Evolutionary conservation across 2,329 filamentous ascomycete genomes (phyloP), one percentile per base, ranked within the genome.

Genomic region (Sporothrix variecibatus): DNA sequence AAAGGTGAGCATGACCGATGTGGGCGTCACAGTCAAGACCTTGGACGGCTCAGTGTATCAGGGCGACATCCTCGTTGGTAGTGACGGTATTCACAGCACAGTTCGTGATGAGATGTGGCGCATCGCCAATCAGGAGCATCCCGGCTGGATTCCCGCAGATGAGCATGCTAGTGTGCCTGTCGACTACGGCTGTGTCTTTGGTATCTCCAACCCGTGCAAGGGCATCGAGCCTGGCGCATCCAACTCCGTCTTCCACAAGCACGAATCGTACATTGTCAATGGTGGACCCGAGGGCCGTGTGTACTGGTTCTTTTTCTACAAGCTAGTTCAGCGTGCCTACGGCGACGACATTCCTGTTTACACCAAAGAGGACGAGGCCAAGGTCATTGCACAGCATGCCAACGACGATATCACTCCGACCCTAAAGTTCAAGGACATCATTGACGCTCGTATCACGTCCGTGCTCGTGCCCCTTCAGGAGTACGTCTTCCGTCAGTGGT

Each of bases 11-110:
- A 75, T 75, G 9, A 56, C 72, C 5, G 74, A 78, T 0, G 64
- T 77, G 6, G 78, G 78, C 4, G 82, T 82, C 4, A 73, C 75
- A 0, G 83, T 84, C 0, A 75, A 64, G 1, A 82, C 81, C 0
- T 65, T 73, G 2, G 79, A 82, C 28, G 83, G 83, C 6, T 72
- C 75, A 5, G 60, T 74, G 0, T 82, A 80, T 60, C 53, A 75
- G 0, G 83, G 83, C 1, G 77, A 80, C 20, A 76, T 85, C 0
- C 74, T 85, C 0, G 76, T 84, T 0, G 83, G 83, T 0, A 80
- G 81, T 0, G 84, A 85, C 69, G 84, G 84, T 0, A 78, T 85
- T 9, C 80, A 83, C 73, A 85, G 84, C 76, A 76, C 46, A 1
- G 69, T 76, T 7, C 70, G 76, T 5, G 23, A 46, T 11, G 74